These are phyloP conservation scores for Sicyos edulis DNA, from an alignment of 306 rosid genomes.

Conservation along the genomic window DNA sequence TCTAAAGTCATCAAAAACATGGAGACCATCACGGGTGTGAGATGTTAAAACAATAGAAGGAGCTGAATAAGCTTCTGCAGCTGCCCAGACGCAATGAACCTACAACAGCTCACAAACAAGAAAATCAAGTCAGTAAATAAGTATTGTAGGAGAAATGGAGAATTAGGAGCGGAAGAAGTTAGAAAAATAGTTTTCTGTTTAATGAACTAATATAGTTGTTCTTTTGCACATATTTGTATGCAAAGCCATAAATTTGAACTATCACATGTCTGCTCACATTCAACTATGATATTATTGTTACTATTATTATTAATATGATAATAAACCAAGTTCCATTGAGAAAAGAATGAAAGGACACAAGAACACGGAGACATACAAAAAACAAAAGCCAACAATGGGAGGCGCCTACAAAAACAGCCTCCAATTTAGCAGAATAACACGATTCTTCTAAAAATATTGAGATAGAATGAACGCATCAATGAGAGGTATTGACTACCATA, in stretches of 20 bases:
- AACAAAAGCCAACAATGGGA: too few species aligned
- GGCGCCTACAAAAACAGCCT: too few species aligned
- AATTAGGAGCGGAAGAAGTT: neutral
- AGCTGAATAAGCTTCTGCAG: constrained; percentile 99
- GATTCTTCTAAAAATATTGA: neutral
- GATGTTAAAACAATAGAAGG: constrained; percentile 98
- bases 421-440: too few species aligned
- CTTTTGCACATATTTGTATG: neutral
- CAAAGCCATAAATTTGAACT: constrained; percentile 8
- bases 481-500: neutral
- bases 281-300: neutral
- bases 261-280: neutral
- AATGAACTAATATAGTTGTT: neutral
- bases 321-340: too few species aligned
- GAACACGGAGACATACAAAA: too few species aligned
- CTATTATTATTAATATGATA: too few species aligned
- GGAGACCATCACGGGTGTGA: constrained; percentile 74
- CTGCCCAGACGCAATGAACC: constrained; percentile 99
- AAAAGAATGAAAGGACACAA: too few species aligned
- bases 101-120: constrained; percentile 27
- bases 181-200: neutral
- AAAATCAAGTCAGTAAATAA: constrained; percentile 15
- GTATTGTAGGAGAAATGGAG: constrained; percentile 4
- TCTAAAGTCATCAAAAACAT: constrained; percentile 97
- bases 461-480: neutral